These are phyloP conservation scores for Bothriochloa decipiens DNA, from an alignment of 176 grass and related monocot genomes.

Conservation along the genomic window DNA sequence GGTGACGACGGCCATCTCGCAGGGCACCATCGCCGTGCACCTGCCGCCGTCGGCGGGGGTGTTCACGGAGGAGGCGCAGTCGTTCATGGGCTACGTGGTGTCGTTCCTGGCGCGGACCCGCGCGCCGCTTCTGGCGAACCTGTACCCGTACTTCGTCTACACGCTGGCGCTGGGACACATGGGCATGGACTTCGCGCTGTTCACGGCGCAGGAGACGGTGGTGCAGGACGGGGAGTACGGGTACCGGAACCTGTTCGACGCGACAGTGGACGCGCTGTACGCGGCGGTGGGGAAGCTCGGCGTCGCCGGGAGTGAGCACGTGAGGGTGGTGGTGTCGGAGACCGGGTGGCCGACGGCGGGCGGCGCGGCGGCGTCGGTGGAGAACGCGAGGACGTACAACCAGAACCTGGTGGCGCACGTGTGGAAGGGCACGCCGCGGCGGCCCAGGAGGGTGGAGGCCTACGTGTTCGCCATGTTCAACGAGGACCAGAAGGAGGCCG, in stretches of 20 bases:
- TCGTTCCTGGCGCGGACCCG: constrained; percentile 42
- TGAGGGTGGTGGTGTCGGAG: constrained; percentile 66
- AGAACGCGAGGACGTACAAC: constrained; percentile 68
- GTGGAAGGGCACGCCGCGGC: constrained; percentile 60
- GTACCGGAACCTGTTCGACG: constrained; percentile 65
- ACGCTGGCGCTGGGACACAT: background rate
- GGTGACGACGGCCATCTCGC: constrained; percentile 59
- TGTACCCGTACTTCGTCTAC: constrained; percentile 83
- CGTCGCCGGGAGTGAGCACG: background rate
- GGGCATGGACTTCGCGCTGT: constrained; percentile 45
- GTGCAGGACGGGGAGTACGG: constrained; percentile 45
- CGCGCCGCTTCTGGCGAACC: constrained; percentile 71
- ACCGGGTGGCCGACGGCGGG: constrained; percentile 76
- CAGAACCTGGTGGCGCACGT: constrained; percentile 70
- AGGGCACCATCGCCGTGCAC: constrained; percentile 23
- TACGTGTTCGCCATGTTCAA: constrained; percentile 92
- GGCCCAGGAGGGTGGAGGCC: constrained; percentile 42
- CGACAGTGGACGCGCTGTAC: constrained; percentile 66
- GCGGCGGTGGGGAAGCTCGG: constrained; percentile 51
- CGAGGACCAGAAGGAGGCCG: constrained; percentile 48
- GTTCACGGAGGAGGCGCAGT: constrained; percentile 34
- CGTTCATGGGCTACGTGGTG: constrained; percentile 39
- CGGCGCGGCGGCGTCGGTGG: constrained; percentile 35
- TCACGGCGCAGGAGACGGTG: constrained; percentile 47
- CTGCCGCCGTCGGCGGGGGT: constrained; percentile 54